Conservation (phyloP, 2,329 filamentous ascomycete genomes). For the Beauveria sp. region DNA sequence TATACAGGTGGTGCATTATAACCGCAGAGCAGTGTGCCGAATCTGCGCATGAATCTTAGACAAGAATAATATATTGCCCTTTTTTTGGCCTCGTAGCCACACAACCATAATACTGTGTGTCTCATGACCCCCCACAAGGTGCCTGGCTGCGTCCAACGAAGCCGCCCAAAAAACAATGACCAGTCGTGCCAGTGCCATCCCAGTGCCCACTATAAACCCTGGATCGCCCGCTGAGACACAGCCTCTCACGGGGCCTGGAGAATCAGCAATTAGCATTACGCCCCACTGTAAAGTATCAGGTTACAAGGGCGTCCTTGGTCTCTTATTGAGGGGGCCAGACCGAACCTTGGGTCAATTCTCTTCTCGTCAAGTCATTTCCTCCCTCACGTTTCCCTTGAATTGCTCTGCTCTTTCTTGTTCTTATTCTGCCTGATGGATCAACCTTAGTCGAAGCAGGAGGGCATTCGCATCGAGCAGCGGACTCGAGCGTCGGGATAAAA, state of each 20-base stretch:
- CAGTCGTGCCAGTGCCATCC: background rate
- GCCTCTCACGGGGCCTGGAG: constrained; percentile 3
- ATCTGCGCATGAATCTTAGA: constrained; percentile 5
- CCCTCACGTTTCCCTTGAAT: background rate
- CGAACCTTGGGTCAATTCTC: background rate
- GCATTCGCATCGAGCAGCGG: background rate
- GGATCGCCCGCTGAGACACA: background rate
- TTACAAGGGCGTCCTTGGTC: background rate
- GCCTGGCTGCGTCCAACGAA: background rate
- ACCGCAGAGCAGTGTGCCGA: background rate
- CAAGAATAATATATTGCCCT: background rate
- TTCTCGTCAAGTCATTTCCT: background rate
- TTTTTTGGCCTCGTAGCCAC: background rate
- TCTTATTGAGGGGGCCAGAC: background rate
- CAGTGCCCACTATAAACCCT: background rate
- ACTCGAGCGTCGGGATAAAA: background rate
- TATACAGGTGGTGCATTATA: background rate
- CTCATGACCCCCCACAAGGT: background rate
- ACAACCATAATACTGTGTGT: background rate
- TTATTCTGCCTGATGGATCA: background rate
- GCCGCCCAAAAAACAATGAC: background rate
- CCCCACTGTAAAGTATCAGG: constrained; percentile 8
- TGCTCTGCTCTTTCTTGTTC: background rate
- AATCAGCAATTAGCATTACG: constrained; percentile 2
- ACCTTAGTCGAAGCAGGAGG: background rate